A percentile compares a stretch with the other conserved stretches of the same genome.
phyloP scores from a whole-genome alignment of 176 grass and related monocot genomes.

The Pharus latifolius region DNA sequence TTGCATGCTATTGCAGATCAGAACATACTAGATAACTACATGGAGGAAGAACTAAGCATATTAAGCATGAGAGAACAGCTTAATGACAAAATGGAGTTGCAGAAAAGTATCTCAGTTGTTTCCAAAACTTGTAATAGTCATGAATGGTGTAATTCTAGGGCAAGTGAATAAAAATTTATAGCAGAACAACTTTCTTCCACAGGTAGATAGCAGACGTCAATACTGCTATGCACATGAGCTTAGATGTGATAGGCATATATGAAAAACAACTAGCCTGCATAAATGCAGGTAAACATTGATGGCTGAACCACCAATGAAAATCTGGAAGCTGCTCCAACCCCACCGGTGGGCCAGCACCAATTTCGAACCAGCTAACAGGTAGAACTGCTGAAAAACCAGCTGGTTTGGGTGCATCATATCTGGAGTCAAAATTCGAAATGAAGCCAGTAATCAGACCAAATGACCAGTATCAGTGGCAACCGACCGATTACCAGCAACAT shows the following conservation, averaged over 20 bases:
- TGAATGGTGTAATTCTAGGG: background rate
- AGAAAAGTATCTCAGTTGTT: background rate
- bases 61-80: background rate
- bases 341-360: no score
- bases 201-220: background rate
- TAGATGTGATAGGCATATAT: background rate
- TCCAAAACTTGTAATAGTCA: background rate
- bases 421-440: no score
- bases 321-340: no score
- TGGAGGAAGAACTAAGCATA: background rate
- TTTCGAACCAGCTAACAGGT: no score
- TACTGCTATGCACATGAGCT: background rate
- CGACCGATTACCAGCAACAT: no score
- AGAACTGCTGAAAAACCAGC: no score
- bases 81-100: background rate
- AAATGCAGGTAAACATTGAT: no score
- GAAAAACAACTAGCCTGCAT: background rate
- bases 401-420: no score
- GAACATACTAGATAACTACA: background rate
- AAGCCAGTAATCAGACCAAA: no score
- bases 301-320: no score
- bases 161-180: background rate
- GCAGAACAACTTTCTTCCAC: conserved; percentile 8
- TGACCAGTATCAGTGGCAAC: no score
- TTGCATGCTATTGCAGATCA: background rate